A percentile compares a stretch with the other conserved stretches of the same genome.
phyloP scores from a whole-genome alignment of 495 filamentous ascomycete genomes.

The Penicillium antarcticum region DNA sequence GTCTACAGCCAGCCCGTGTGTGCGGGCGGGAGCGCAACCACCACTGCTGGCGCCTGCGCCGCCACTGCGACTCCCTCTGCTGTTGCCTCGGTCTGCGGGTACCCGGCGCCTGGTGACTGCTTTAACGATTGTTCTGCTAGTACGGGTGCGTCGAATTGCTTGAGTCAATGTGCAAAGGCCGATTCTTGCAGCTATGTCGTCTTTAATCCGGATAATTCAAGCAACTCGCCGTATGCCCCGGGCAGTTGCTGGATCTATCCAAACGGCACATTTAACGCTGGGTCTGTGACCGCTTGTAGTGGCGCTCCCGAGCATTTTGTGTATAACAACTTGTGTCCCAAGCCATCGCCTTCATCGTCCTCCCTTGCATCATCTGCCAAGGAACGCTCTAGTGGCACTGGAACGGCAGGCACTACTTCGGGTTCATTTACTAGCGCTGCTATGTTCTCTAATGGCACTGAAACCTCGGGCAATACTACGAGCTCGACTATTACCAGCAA shows the following conservation, averaged over 20 bases:
- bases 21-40: slow-evolving; percentile 18
- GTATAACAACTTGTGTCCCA: slow-evolving; percentile 21
- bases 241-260: slow-evolving; percentile 26
- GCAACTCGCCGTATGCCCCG: slow-evolving; percentile 17
- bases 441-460: background rate
- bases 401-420: slow-evolving; percentile 7
- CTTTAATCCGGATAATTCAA: slow-evolving; percentile 16
- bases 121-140: slow-evolving; percentile 17
- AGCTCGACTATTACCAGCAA: slow-evolving; percentile 13
- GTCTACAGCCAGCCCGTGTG: slow-evolving; percentile 19
- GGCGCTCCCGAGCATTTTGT: slow-evolving; percentile 17
- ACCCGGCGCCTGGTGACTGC: slow-evolving; percentile 21
- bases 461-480: background rate
- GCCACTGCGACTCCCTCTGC: slow-evolving; percentile 27
- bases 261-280: slow-evolving; percentile 21
- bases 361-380: slow-evolving; percentile 13
- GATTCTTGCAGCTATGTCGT: slow-evolving; percentile 25
- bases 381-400: slow-evolving; percentile 9
- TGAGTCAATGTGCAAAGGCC: slow-evolving; percentile 23
- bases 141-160: slow-evolving; percentile 18
- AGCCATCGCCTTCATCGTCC: slow-evolving; percentile 18
- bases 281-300: slow-evolving; percentile 14
- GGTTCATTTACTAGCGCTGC: slow-evolving; percentile 8
- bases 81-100: slow-evolving; percentile 26
- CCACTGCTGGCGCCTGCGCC: slow-evolving; percentile 22